A percentile compares a stretch with the other conserved stretches of the same genome.
Conservation (phyloP, 306 rosid species). For the Macrotyloma uniflorum region DNA sequence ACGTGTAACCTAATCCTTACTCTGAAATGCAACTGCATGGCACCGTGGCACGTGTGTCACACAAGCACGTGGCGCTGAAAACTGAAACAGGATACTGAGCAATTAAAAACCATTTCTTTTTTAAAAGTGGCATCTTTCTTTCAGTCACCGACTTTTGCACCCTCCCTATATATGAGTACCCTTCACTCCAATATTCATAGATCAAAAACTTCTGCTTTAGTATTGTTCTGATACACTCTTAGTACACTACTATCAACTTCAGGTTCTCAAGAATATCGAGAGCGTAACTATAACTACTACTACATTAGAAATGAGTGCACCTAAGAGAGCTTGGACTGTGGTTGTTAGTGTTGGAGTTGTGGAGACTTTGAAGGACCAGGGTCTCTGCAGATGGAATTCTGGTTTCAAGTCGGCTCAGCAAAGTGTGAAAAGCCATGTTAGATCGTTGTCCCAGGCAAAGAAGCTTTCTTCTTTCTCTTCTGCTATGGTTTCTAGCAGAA, state of each 20-base stretch:
- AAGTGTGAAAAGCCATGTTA: conserved; percentile 38
- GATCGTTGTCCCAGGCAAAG: conserved; percentile 46
- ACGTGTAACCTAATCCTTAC: background rate
- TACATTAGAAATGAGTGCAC: conserved; percentile 40
- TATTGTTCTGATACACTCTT: background rate
- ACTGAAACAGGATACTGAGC: background rate
- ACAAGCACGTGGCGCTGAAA: background rate
- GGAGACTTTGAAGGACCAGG: conserved; percentile 65
- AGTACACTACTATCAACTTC: background rate
- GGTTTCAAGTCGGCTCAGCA: conserved; percentile 46
- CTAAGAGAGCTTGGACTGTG: conserved; percentile 45
- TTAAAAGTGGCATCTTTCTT: background rate
- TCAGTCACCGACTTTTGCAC: background rate
- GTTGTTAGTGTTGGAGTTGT: conserved; percentile 46
- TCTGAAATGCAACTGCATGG: background rate
- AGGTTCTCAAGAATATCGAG: background rate
- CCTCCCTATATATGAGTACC: background rate
- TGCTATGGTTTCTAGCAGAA: conserved; percentile 33
- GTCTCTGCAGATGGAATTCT: conserved; percentile 59
- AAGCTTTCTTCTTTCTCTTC: conserved; percentile 47
- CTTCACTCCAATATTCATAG: background rate
- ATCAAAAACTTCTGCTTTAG: background rate
- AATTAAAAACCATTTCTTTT: background rate
- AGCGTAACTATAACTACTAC: background rate
- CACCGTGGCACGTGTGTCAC: background rate